Percentiles rank a stretch among this genome's conserved stretches.
Conservation (phyloP, 2,329 filamentous ascomycete genomes). For the Penicillium thymicola region DNA sequence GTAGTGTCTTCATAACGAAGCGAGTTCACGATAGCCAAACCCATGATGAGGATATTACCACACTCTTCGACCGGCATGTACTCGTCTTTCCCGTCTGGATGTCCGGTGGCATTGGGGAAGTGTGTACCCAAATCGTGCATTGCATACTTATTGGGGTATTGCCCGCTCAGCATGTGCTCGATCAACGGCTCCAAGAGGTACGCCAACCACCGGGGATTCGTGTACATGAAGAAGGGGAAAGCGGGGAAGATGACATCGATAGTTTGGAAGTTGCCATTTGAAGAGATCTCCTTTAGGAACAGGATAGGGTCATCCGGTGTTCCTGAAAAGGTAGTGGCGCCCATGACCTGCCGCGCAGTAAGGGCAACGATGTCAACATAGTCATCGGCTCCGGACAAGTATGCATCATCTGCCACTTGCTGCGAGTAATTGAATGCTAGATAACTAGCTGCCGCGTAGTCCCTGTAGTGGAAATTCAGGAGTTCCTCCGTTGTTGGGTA, state of each 20-base stretch:
- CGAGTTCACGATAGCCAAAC: constrained; percentile 71
- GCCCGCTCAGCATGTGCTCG: constrained; percentile 76
- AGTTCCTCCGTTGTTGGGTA: constrained; percentile 63
- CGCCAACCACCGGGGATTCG: constrained; percentile 74
- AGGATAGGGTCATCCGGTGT: constrained; percentile 68
- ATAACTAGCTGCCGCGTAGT: constrained; percentile 61
- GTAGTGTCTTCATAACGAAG: constrained; percentile 60
- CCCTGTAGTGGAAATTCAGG: constrained; percentile 70
- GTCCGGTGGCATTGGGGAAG: constrained; percentile 56
- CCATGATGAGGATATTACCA: constrained; percentile 77
- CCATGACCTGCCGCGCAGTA: constrained; percentile 75
- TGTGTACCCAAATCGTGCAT: constrained; percentile 54
- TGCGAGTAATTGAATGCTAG: constrained; percentile 71
- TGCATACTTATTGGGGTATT: constrained; percentile 68
- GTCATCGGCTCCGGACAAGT: constrained; percentile 68
- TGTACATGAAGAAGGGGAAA: constrained; percentile 83
- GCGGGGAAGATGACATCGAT: constrained; percentile 85
- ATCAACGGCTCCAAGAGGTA: constrained; percentile 76
- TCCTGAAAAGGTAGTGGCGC: constrained; percentile 71
- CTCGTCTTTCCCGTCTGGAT: constrained; percentile 53
- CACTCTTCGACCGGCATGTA: constrained; percentile 60
- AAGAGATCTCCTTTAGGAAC: constrained; percentile 83
- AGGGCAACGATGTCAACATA: constrained; percentile 76
- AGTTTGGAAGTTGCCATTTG: constrained; percentile 79
- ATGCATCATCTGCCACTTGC: constrained; percentile 68